phyloP scores from a whole-genome alignment of 2,329 filamentous ascomycete species.

The Penicillium sp. region DNA sequence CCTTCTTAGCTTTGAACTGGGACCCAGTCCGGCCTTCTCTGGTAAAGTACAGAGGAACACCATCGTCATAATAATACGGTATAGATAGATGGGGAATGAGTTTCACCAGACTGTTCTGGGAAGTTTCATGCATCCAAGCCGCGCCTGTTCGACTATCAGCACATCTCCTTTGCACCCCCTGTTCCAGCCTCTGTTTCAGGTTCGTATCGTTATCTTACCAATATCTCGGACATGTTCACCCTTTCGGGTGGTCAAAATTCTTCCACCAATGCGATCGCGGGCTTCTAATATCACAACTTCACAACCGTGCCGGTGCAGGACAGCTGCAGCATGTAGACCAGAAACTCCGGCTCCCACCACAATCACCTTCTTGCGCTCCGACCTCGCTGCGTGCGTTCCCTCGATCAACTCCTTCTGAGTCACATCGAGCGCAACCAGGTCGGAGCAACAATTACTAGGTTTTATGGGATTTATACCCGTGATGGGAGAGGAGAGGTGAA shows the following conservation, averaged over 20 bases:
- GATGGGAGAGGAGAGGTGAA: constrained; percentile 18
- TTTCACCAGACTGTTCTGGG: constrained; percentile 44
- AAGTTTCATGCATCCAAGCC: constrained; percentile 47
- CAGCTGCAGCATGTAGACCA: constrained; percentile 34
- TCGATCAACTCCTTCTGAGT: constrained; percentile 17
- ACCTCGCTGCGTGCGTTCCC: constrained; percentile 21
- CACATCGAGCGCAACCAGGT: constrained; percentile 18
- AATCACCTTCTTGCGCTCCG: constrained; percentile 26
- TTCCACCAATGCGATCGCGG: constrained; percentile 35
- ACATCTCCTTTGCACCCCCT: not conserved
- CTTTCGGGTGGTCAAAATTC: constrained; percentile 39
- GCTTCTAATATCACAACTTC: constrained; percentile 36
- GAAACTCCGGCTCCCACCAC: constrained; percentile 36
- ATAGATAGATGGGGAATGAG: constrained; percentile 42
- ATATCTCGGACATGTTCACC: constrained; percentile 37
- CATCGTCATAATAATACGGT: constrained; percentile 47
- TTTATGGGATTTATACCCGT: constrained; percentile 17
- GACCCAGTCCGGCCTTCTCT: constrained; percentile 42
- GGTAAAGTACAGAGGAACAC: constrained; percentile 42
- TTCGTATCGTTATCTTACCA: constrained; percentile 28
- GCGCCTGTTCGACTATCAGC: constrained; percentile 30
- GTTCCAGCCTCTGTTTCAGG: not conserved
- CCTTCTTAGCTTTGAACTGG: constrained; percentile 48
- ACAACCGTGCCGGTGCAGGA: constrained; percentile 33
- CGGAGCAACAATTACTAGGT: constrained; percentile 26